Evolutionary conservation across 257 asterid species (phyloP).

Genomic region (Schizonepeta tenuifolia): DNA sequence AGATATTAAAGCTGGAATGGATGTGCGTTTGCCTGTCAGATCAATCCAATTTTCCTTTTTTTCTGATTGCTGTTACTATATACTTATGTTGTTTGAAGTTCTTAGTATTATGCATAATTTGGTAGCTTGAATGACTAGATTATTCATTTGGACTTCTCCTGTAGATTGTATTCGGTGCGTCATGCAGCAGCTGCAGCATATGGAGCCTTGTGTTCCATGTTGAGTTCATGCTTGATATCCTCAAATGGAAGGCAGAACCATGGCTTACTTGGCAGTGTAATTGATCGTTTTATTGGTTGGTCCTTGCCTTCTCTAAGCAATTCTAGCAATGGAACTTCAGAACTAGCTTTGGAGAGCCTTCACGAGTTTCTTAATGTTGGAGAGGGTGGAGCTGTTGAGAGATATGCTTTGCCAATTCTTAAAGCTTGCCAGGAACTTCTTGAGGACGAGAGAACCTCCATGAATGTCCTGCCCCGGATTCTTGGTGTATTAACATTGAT

Average conservation of each 20-base stretch:
- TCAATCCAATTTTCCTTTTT: no score
- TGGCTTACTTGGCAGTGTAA: constrained; percentile 64
- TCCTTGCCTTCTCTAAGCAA: constrained; percentile 74
- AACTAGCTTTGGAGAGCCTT: constrained; percentile 84
- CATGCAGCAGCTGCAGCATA: constrained; percentile 91
- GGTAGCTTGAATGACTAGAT: constrained; percentile 14
- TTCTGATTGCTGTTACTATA: no score
- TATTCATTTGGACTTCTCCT: constrained; percentile 37
- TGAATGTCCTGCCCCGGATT: constrained; percentile 73
- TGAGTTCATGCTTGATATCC: constrained; percentile 66
- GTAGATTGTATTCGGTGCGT: constrained; percentile 82
- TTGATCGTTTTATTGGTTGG: constrained; percentile 94
- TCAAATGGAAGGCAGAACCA: constrained; percentile 91
- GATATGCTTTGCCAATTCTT: constrained; percentile 90
- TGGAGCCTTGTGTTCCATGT: constrained; percentile 82
- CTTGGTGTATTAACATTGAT: constrained; percentile 77
- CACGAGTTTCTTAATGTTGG: constrained; percentile 89
- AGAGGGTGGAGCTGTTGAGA: constrained; percentile 87
- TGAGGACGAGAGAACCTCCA: constrained; percentile 95
- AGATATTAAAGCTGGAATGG: neutral
- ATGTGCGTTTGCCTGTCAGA: no score
- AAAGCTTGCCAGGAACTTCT: constrained; percentile 98
- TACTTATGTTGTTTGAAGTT: constrained; percentile 6
- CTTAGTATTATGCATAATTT: neutral
- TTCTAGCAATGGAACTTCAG: constrained; percentile 59